These are phyloP conservation scores for Blumeria graminis DNA, from an alignment of 2,329 filamentous ascomycete genomes.

Conservation along the genomic window DNA sequence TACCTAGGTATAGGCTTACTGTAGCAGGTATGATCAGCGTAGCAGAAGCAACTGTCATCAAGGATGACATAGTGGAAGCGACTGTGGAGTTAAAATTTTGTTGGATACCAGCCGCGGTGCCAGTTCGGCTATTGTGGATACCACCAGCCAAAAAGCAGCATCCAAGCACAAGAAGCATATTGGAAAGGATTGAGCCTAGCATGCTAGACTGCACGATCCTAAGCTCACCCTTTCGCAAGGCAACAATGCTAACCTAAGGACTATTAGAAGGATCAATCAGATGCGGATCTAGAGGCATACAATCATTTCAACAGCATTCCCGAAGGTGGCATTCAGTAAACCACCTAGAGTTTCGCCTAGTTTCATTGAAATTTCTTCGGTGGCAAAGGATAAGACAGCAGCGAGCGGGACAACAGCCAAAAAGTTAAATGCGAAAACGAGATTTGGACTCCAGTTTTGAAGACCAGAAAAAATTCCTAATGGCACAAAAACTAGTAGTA, in stretches of 20 bases:
- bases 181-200: constrained; percentile 87
- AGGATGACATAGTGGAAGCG: constrained; percentile 48
- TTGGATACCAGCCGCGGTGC: constrained; percentile 22
- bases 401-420: constrained; percentile 32
- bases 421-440: constrained; percentile 33
- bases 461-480: constrained; percentile 44
- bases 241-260: constrained; percentile 65
- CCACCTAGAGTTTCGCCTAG: constrained; percentile 31
- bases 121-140: constrained; percentile 24
- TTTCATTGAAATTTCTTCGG: constrained; percentile 28
- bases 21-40: constrained; percentile 60
- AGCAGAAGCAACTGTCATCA: constrained; percentile 54
- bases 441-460: constrained; percentile 25
- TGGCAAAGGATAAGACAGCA: constrained; percentile 29
- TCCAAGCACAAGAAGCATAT: constrained; percentile 67
- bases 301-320: constrained; percentile 33
- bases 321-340: constrained; percentile 24
- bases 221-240: constrained; percentile 63
- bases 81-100: constrained; percentile 54
- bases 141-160: constrained; percentile 63
- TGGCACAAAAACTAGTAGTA: constrained; percentile 56
- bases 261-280: not conserved
- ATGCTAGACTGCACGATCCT: constrained; percentile 95
- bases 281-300: constrained; percentile 14
- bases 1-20: constrained; percentile 15